These are phyloP conservation scores for Pythium phragmiticola DNA, from an alignment of 352 stramenopile genomes.

Conservation along the genomic window DNA sequence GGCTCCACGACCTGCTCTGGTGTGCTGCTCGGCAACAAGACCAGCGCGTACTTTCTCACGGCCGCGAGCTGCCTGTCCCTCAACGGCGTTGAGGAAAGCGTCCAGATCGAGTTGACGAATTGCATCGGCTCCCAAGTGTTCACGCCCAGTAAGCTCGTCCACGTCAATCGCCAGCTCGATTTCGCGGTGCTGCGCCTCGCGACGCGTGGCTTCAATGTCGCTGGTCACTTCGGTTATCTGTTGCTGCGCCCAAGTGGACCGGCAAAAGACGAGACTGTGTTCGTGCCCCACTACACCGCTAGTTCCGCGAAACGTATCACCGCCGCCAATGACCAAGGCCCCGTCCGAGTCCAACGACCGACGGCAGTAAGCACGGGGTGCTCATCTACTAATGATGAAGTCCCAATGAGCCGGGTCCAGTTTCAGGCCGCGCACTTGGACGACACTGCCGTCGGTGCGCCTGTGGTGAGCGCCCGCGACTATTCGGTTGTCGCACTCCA, in stretches of 20 bases:
- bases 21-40: conserved; percentile 8
- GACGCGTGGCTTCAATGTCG: conserved; percentile 5
- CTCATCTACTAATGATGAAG: background rate
- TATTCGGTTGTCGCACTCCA: conserved; percentile 24
- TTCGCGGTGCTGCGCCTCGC: conserved; percentile 10
- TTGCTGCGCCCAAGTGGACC: conserved; percentile 4
- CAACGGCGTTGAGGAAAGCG: background rate
- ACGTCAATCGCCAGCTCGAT: conserved; percentile 9
- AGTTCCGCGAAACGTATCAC: conserved; percentile 4
- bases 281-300: conserved; percentile 5
- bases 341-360: background rate
- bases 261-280: background rate
- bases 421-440: background rate
- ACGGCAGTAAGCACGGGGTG: background rate
- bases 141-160: background rate
- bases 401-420: background rate
- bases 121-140: conserved; percentile 11
- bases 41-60: conserved; percentile 10
- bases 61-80: background rate
- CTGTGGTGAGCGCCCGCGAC: conserved; percentile 25
- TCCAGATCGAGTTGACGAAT: background rate
- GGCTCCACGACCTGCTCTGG: conserved; percentile 2
- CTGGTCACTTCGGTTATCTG: conserved; percentile 4
- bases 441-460: conserved; percentile 23
- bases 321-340: conserved; percentile 6